Evolutionary conservation across 176 grass and related monocot genomes (phyloP).

Genomic region (Triticum dicoccoides): DNA sequence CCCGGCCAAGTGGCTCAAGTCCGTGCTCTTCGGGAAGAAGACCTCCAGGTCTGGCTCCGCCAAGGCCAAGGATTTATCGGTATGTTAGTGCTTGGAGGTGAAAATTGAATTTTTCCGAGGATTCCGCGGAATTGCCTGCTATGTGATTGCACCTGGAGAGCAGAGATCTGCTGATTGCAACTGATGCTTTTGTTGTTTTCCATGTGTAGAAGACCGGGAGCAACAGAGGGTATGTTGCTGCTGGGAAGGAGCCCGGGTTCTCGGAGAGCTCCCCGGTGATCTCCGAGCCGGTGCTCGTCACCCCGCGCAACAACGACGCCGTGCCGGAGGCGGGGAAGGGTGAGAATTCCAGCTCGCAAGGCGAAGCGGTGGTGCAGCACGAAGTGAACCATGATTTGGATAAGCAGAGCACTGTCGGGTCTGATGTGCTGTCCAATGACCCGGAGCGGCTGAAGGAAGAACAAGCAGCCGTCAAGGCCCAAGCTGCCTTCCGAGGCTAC

Average conservation of each 20-base stretch:
- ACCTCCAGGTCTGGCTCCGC: conserved; percentile 51
- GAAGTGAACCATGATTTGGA: conserved; percentile 38
- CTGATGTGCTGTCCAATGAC: conserved; percentile 13
- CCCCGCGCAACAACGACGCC: conserved; percentile 32
- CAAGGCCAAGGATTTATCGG: conserved; percentile 54
- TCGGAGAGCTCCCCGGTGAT: conserved; percentile 67
- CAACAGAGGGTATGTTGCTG: conserved; percentile 47
- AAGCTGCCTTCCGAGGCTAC: conserved; percentile 80
- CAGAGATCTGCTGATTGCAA: background rate
- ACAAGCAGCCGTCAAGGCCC: conserved; percentile 70
- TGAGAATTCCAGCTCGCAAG: conserved; percentile 44
- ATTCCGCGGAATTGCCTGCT: background rate
- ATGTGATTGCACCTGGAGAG: background rate
- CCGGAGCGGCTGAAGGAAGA: conserved; percentile 54
- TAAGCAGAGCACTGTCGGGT: conserved; percentile 26
- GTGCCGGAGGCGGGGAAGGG: conserved; percentile 33
- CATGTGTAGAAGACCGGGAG: conserved; percentile 41
- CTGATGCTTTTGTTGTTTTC: background rate
- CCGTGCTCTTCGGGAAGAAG: conserved; percentile 76
- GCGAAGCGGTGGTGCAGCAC: conserved; percentile 17
- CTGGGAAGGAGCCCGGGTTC: conserved; percentile 25
- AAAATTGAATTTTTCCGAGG: background rate
- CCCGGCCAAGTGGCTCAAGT: conserved; percentile 84
- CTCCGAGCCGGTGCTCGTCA: conserved; percentile 77
- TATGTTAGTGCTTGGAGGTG: conserved; percentile 11